Percentiles rank a stretch among this genome's conserved stretches.
These are phyloP conservation scores for Gossypium rotundifolium DNA, from an alignment of 345 rosid genomes.

Conservation along the genomic window DNA sequence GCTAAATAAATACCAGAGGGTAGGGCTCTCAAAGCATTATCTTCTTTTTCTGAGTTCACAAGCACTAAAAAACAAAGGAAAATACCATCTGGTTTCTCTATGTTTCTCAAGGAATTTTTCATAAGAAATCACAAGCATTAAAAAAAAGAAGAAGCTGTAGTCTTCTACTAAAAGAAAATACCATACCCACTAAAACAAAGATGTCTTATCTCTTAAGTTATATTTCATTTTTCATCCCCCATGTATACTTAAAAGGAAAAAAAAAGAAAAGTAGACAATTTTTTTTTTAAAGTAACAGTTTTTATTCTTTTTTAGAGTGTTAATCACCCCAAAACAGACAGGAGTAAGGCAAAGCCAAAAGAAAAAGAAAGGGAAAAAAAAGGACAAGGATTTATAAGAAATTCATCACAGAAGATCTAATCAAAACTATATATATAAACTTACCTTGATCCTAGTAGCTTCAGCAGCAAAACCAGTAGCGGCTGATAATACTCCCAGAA, in stretches of 20 bases:
- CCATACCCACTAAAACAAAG: background rate
- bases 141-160: background rate
- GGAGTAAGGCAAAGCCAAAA: background rate
- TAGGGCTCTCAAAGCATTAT: background rate
- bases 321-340: background rate
- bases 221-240: background rate
- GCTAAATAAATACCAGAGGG: background rate
- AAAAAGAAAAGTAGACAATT: background rate
- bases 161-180: background rate
- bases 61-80: background rate
- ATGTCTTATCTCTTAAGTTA: background rate
- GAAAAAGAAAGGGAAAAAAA: background rate
- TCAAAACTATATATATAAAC: background rate
- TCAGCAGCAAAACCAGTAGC: slow-evolving; percentile 89
- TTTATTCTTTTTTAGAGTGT: background rate
- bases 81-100: background rate
- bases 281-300: background rate
- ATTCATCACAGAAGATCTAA: slow-evolving; percentile 5
- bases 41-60: background rate
- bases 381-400: background rate
- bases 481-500: slow-evolving; percentile 68
- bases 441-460: slow-evolving; percentile 81
- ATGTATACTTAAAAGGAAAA: background rate
- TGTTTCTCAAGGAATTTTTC: background rate
- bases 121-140: background rate